phyloP scores from a whole-genome alignment of 2,329 filamentous ascomycete genomes.

The Phaeosphaeriaceae sp. region DNA sequence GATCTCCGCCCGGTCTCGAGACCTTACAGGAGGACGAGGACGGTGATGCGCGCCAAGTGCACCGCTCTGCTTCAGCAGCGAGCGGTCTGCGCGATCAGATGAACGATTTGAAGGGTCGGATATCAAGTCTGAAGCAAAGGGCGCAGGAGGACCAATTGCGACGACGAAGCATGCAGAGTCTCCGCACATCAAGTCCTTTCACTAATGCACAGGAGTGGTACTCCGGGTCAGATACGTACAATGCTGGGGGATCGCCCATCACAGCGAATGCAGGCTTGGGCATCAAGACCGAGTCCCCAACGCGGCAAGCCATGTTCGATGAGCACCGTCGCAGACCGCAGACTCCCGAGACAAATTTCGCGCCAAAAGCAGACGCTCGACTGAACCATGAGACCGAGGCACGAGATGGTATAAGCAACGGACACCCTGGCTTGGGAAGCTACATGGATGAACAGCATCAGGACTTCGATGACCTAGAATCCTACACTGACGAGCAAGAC shows the following conservation, averaged over 20 bases:
- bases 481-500: constrained; percentile 34
- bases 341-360: constrained; percentile 20
- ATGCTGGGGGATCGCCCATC: constrained; percentile 29
- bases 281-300: constrained; percentile 34
- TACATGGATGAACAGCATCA: constrained; percentile 34
- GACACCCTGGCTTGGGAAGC: constrained; percentile 7
- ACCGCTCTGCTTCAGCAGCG: constrained; percentile 74
- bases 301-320: constrained; percentile 29
- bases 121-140: constrained; percentile 79
- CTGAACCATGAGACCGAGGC: constrained; percentile 10
- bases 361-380: constrained; percentile 24
- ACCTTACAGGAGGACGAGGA: constrained; percentile 51
- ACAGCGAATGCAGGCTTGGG: constrained; percentile 39
- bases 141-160: constrained; percentile 80
- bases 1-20: constrained; percentile 46
- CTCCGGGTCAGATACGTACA: constrained; percentile 45
- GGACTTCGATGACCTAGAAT: constrained; percentile 26
- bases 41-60: constrained; percentile 47
- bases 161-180: constrained; percentile 76
- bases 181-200: constrained; percentile 80
- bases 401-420: constrained; percentile 2
- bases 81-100: constrained; percentile 82
- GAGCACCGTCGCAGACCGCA: constrained; percentile 11
- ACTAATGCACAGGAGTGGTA: constrained; percentile 72
- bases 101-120: constrained; percentile 83